These are phyloP conservation scores for Actinidia arguta DNA, from an alignment of 179 eudicot genomes.

Conservation along the genomic window DNA sequence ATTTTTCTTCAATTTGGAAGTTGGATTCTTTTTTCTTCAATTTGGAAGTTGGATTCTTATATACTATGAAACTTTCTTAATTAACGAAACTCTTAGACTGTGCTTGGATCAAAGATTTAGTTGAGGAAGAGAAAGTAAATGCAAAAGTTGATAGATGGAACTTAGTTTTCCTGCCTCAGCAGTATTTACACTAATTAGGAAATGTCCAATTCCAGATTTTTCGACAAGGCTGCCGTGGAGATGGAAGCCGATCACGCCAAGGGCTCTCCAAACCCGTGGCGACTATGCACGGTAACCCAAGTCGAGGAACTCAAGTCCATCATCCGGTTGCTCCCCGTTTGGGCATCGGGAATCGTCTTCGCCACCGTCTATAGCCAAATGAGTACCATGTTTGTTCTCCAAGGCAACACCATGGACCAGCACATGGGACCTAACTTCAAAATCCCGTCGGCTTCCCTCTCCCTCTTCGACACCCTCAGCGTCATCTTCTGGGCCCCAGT, in stretches of 20 bases:
- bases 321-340: constrained; percentile 54
- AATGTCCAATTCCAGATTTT: constrained; percentile 29
- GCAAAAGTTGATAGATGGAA: too few relatives aligned
- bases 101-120: too few relatives aligned
- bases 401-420: constrained; percentile 53
- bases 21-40: too few relatives aligned
- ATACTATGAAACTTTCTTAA: too few relatives aligned
- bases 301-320: constrained; percentile 54
- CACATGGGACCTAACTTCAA: constrained; percentile 40
- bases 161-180: too few relatives aligned
- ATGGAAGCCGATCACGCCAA: constrained; percentile 19
- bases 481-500: constrained; percentile 19
- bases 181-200: neutral
- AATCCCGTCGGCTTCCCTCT: constrained; percentile 22
- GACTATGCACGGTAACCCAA: constrained; percentile 52
- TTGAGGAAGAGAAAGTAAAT: too few relatives aligned
- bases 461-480: constrained; percentile 21
- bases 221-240: constrained; percentile 52
- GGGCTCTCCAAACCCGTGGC: constrained; percentile 38
- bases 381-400: constrained; percentile 59
- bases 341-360: constrained; percentile 67
- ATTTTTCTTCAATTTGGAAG: too few relatives aligned
- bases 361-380: constrained; percentile 53
- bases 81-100: too few relatives aligned
- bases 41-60: too few relatives aligned